Percentiles rank a stretch among this genome's conserved stretches.
These are phyloP conservation scores for Tritrichomonas musculus DNA, from an alignment of 208 protist species.

Conservation along the genomic window DNA sequence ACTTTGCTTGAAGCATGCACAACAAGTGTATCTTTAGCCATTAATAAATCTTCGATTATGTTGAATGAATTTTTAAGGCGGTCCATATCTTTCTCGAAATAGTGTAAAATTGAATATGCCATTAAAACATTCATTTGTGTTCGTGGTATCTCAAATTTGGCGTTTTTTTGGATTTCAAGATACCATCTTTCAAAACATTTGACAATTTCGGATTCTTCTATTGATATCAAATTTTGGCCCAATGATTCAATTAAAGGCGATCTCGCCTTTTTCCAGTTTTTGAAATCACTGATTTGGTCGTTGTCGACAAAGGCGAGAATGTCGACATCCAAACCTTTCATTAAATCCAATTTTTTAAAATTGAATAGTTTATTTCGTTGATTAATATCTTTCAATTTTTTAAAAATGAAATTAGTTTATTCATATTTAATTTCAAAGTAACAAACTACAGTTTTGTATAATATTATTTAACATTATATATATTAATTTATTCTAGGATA, in stretches of 20 bases:
- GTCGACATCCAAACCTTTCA: not conserved
- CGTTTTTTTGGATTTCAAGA: not conserved
- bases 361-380: too few species aligned
- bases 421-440: not conserved
- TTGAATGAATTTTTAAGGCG: not conserved
- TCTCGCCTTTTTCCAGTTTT: not conserved
- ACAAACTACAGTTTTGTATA: not conserved
- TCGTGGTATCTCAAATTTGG: not conserved
- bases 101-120: not conserved
- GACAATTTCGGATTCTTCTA: not conserved
- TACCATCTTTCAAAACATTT: not conserved
- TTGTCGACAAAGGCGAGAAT: not conserved
- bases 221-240: not conserved
- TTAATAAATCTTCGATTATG: not conserved
- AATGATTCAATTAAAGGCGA: not conserved
- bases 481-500: not conserved
- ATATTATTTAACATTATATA: not conserved
- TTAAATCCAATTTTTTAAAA: too few species aligned
- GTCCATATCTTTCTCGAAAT: not conserved
- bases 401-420: not conserved
- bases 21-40: not conserved
- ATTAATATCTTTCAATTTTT: too few species aligned
- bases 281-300: not conserved
- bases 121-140: not conserved
- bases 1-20: not conserved